Base-by-base conservation (phyloP, 2,329 filamentous ascomycete genomes). In the Colletotrichum sp. region DNA sequence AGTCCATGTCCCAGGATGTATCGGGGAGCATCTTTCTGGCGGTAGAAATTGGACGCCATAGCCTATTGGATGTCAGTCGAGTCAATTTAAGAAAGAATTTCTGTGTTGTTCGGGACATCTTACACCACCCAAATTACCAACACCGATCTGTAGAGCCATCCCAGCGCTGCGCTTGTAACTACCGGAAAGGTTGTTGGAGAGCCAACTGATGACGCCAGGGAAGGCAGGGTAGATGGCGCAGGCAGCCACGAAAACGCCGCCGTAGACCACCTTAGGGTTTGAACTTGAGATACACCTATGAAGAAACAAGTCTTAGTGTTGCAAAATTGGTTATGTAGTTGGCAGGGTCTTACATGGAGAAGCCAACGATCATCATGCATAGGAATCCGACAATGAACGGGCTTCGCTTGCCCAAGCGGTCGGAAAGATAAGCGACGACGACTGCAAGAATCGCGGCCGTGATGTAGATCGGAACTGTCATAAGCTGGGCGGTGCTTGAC, bases 191-290 rank as follows among this genome's bases (percentile, higher is more conserved):
- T 97, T 97, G 82, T 97, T 97, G 38, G 91, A 90, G 1, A 93
- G 86, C 95, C 95, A 97, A 0, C 93, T 89, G 66, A 97, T 94
- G 1, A 94, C 93, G 69, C 96, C 96, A 0, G 94, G 87, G 73
- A 97, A 94, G 32, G 91, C 92, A 0, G 95, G 94, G 78, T 96
- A 97, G 71, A 97, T 96, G 3, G 94, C 94, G 73, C 95, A 89
- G 0, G 95, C 93, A 0, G 91, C 93, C 1, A 97, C 86, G 83
- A 96, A 97, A 0, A 93, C 93, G 0, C 94, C 95, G 0, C 91
- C 94, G 78, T 97, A 98, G 13, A 91, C 88, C 0, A 92, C 91
- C 2, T 87, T 87, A 2, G 92, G 88, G 71, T 93, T 92, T 5
- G 80, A 78, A 73, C 89, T 90, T 3, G 88, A 87, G 43, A 93